Evolutionary conservation across 2,329 filamentous ascomycete species (phyloP), one percentile per base, ranked within the genome.

Genomic region (Lachnellula occidentalis): DNA sequence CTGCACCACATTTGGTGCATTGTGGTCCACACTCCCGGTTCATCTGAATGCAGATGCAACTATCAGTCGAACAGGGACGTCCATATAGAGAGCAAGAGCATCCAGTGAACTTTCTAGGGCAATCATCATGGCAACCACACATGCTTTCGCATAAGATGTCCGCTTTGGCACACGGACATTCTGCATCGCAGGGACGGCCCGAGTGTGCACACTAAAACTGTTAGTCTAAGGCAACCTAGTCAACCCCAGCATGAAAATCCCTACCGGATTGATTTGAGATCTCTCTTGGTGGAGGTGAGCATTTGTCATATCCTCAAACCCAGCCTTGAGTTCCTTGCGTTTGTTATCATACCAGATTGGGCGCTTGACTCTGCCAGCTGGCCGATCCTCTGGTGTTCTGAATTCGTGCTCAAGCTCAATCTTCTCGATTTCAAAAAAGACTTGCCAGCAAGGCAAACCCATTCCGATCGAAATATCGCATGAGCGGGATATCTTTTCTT

Each of bases 21-120:
- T 87, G 82, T 2, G 88, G 83, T 63, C 94, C 90, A 65, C 90
- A 95, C 71, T 95, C 90, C 39, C 90, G 80, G 61, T 88, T 87
- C 50, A 90, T 76, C 63, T 80, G 77, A 19, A 83, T 76, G 64
- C 90, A 95, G 14, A 87, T 84, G 66, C 90, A 94, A 3, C 78
- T 79, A 61, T 84, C 75, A 43, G 76, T 69, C 5, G 76, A 61
- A 58, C 84, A 87, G 1, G 76, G 77, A 66, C 81, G 80, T 51
- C 87, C 87, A 6, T 73, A 72, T 0, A 73, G 72, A 48, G 82
- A 74, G 64, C 88, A 92, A 2, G 76, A 77, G 65, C 84, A 87
- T 2, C 84, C 84, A 0, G 81, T 86, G 61, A 86, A 87, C 55
- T 85, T 83, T 61, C 81, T 78, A 34, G 78, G 76, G 57, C 84